A percentile compares a stretch with the other conserved stretches of the same genome.
Conservation (phyloP, 495 filamentous ascomycete species). For the Penicillium chermesinum region DNA sequence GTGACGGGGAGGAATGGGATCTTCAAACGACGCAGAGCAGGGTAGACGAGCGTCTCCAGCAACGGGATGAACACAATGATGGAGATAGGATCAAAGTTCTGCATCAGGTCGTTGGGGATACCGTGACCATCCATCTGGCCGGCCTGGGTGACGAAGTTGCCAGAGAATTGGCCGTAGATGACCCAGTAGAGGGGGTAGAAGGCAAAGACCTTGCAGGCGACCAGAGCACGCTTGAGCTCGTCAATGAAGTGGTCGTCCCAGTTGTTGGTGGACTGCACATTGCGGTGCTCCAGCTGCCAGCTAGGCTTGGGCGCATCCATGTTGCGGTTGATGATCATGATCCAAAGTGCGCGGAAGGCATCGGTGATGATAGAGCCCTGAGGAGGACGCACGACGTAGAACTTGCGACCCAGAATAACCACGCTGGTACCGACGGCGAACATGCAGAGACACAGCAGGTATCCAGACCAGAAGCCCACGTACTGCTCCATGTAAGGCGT, state of each 20-base stretch:
- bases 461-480: conserved; percentile 71
- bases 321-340: conserved; percentile 50
- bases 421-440: conserved; percentile 51
- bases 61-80: conserved; percentile 70
- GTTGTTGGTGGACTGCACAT: conserved; percentile 27
- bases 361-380: conserved; percentile 59
- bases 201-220: conserved; percentile 57
- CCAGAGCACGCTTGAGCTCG: conserved; percentile 54
- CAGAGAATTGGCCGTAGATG: conserved; percentile 53
- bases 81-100: conserved; percentile 70
- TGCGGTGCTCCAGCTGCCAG: conserved; percentile 46
- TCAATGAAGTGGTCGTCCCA: conserved; percentile 64
- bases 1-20: conserved; percentile 68
- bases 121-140: conserved; percentile 51
- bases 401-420: conserved; percentile 50
- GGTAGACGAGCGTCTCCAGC: conserved; percentile 64
- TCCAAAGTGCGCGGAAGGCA: conserved; percentile 56
- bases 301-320: conserved; percentile 58
- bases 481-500: conserved; percentile 63
- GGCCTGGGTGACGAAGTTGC: conserved; percentile 55
- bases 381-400: conserved; percentile 58
- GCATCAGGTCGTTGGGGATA: conserved; percentile 68
- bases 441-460: conserved; percentile 61
- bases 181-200: conserved; percentile 61
- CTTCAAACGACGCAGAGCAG: conserved; percentile 54